Percentiles rank a stretch among this genome's conserved stretches.
Conservation (phyloP, 225 moss, liverwort and hornwort species). For the Pseudoscleropodium purum region DNA sequence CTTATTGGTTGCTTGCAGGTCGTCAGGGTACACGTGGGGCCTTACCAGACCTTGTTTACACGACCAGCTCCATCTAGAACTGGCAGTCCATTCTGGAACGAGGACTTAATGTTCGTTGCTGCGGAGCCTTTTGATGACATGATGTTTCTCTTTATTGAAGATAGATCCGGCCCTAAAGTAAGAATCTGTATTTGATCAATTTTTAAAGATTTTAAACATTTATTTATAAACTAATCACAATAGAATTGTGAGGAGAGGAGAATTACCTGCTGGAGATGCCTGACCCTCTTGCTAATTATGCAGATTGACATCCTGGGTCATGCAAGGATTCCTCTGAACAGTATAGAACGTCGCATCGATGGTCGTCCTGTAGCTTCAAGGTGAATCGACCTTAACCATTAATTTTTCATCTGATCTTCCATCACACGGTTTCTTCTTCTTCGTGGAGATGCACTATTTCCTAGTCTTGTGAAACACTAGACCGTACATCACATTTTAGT, state of each 20-base stretch:
- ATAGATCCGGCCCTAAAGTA: conserved; percentile 35
- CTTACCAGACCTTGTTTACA: conserved; percentile 54
- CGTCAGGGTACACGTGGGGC: conserved; percentile 62
- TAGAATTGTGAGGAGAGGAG: background rate
- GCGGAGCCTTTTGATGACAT: conserved; percentile 94
- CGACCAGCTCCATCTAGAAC: conserved; percentile 22
- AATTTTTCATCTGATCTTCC: background rate
- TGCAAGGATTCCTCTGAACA: conserved; percentile 51
- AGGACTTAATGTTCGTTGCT: conserved; percentile 86
- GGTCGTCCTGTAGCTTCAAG: conserved; percentile 75
- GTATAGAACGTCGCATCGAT: conserved; percentile 71
- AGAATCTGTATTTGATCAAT: background rate
- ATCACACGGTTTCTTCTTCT: background rate
- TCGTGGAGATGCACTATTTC: background rate
- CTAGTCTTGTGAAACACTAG: background rate
- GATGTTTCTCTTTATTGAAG: conserved; percentile 57
- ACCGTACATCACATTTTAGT: background rate
- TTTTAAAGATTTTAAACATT: background rate
- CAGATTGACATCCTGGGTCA: conserved; percentile 77
- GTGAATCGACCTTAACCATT: background rate
- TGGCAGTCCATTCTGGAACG: conserved; percentile 69
- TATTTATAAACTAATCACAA: background rate
- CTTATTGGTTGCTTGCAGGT: conserved; percentile 32
- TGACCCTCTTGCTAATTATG: background rate
- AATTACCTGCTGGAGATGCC: background rate